Evolutionary conservation across 2,329 filamentous ascomycete genomes (phyloP).

Genomic region (Calcarisporium arbuscula): DNA sequence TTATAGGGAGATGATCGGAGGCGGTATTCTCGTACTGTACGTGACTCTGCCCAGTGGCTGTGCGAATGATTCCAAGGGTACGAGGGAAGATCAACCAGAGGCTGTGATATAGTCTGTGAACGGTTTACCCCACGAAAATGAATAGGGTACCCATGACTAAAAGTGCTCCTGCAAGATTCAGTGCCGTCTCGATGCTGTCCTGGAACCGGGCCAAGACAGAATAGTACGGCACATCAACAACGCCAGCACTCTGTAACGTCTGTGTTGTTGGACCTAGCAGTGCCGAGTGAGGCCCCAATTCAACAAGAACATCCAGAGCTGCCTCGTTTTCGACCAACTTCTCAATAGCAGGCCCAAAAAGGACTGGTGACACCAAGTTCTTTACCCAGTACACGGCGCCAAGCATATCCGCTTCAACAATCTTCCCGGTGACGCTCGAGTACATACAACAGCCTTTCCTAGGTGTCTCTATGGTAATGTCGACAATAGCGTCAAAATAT

Average conservation of each 20-base stretch:
- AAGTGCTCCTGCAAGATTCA: neutral
- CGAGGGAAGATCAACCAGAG: neutral
- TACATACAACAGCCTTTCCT: neutral
- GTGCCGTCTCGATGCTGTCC: neutral
- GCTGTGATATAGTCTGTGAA: neutral
- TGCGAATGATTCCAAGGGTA: neutral
- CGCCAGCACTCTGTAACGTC: neutral
- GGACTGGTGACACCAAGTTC: neutral
- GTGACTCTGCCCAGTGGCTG: neutral
- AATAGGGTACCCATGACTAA: neutral
- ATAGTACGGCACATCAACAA: neutral
- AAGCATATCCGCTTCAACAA: neutral
- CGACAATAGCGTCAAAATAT: neutral
- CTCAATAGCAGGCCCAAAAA: neutral
- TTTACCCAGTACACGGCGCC: neutral
- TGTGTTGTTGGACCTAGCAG: neutral
- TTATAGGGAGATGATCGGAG: too few species aligned
- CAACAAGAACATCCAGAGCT: slow-evolving; percentile 1
- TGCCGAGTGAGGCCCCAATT: slow-evolving; percentile 3
- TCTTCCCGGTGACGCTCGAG: neutral
- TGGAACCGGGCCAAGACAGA: neutral
- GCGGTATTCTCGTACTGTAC: too few species aligned
- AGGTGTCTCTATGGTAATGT: neutral
- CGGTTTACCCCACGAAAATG: neutral
- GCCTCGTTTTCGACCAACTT: neutral